Evolutionary conservation across 2,329 filamentous ascomycete genomes (phyloP), one percentile per base, ranked within the genome.

Genomic region (Mariannaea sp.): DNA sequence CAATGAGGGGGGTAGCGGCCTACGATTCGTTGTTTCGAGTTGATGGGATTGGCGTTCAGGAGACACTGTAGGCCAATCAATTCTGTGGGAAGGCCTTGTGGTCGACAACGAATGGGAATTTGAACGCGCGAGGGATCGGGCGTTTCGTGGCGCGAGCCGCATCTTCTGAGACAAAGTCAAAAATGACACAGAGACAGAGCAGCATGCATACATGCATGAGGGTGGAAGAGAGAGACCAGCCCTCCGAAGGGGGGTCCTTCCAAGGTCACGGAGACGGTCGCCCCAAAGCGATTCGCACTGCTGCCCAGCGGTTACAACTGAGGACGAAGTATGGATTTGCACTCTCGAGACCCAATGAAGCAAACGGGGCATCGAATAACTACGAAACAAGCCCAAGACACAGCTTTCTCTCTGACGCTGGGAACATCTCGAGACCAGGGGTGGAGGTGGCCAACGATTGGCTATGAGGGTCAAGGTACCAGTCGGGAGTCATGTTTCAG

Each of bases 401-500:
- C n/a, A 48, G 42, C 24, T 17, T n/a, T 33, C 38, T 45, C 47
- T 8, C 40, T 10, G 49, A 29, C 43, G 29, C 35, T 30, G 30
- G n/a, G 33, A 39, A 44, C 56, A 59, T 57, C 53, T 64, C 59
- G 55, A 59, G 60, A 58, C 64, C 32, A 13, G 64, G 64, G 59
- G 65, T 64, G 46, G 48, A 10, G 9, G 14, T n/a, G 24, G 12
- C 7, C 40, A 47, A 62, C 44, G 62, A 67, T 66, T 66, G 64
- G n/a, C n/a, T n/a, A n/a, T n/a, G 64, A 35, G 50, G 32, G 49
- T 29, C 53, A 27, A 20, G 35, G 27, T 32, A 30, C 36, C 42
- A 56, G 40, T 52, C 27, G 58, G 56, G 45, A 51, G 56, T 38
- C 54, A 57, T 52, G 65, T 67, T 65, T 67, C 65, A 67, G 61